Evolutionary conservation across 306 rosid species (phyloP), one percentile per base, ranked within the genome.

Genomic region (Glycine soja): DNA sequence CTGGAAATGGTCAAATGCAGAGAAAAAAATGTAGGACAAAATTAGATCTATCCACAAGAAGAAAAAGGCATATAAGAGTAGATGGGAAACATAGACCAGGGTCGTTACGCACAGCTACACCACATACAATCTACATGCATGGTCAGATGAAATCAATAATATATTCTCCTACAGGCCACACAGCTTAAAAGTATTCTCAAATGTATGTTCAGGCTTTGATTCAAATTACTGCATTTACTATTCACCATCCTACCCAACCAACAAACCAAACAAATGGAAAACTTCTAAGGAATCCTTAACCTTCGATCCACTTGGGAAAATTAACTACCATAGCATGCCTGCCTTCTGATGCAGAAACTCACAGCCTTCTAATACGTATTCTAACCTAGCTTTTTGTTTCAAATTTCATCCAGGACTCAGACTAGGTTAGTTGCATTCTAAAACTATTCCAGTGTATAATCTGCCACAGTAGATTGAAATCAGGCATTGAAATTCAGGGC

Each of bases 1-100:
- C 99, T 95, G 87, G 47, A 82, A 86, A 77, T 69, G 0, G 76
- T 76, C 63, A 53, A 67, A 84, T 24, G 19, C 72, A 83, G 15
- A 40, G 38, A 51, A 13, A 53, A 53, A 12, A 34, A 30, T 8
- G 32, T 18, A 58, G 72, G 36, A 65, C 43, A 64, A 30, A 69
- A 45, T 72, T 72, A 84, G 67, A 70, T 70, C 62, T 65, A 76
- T 8, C 52, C 51, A 72, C 36, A 48, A 63, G 15, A 69, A 56
- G 68, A 56, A 72, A 76, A 24, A 38, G 14, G 64, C 36, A 52
- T 3, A 51, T 38, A 47, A 10, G 32, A 5, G 16, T 10, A 62
- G 4, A 57, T 34, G 45, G 40, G 15, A 67, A 67, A 77, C 51
- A 24, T 11, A 3, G 53, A 43, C 40, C 9, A n/a, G 24, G 58